Percentiles rank a stretch among this genome's conserved stretches.
phyloP scores from a whole-genome alignment of 495 filamentous ascomycete species.

The Durotheca rogersii region DNA sequence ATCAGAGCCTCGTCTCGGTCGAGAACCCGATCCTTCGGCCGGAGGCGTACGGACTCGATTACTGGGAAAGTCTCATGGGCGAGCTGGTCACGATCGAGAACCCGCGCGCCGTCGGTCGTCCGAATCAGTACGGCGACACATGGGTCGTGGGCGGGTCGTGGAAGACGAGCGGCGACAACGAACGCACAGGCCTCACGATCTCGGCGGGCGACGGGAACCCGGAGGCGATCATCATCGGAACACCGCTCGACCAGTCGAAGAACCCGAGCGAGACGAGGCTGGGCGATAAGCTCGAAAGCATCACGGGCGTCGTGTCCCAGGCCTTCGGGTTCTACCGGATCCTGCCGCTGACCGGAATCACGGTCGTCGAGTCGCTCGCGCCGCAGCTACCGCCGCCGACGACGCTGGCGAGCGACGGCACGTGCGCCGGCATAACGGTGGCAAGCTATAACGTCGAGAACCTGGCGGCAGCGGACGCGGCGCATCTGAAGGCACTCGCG shows the following conservation, averaged over 20 bases:
- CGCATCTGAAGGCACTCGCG: conserved; percentile 51
- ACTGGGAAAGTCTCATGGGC: conserved; percentile 63
- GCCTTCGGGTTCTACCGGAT: conserved; percentile 62
- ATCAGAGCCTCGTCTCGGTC: conserved; percentile 50
- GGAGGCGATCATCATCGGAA: conserved; percentile 59
- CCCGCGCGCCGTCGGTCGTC: conserved; percentile 48
- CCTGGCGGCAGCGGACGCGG: conserved; percentile 46
- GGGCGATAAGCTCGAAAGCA: conserved; percentile 56
- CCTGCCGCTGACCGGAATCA: conserved; percentile 55
- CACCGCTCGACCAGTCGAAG: conserved; percentile 58
- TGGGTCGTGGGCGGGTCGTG: conserved; percentile 63
- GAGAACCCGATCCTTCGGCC: conserved; percentile 57
- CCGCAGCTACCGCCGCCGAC: conserved; percentile 43
- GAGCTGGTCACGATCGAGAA: conserved; percentile 56
- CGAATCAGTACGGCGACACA: conserved; percentile 61
- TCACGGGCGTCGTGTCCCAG: conserved; percentile 59
- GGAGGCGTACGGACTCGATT: conserved; percentile 58
- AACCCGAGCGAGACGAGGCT: conserved; percentile 56
- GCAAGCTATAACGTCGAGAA: conserved; percentile 65
- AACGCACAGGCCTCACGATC: conserved; percentile 57
- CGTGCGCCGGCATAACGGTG: conserved; percentile 54
- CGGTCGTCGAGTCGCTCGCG: conserved; percentile 36
- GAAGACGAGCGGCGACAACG: conserved; percentile 53
- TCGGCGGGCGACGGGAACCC: conserved; percentile 56
- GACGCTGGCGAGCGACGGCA: conserved; percentile 43